Evolutionary conservation across 192 early-diverging fungal species (phyloP), one percentile per base, ranked within the genome.

Genomic region (Coemansia sp.): DNA sequence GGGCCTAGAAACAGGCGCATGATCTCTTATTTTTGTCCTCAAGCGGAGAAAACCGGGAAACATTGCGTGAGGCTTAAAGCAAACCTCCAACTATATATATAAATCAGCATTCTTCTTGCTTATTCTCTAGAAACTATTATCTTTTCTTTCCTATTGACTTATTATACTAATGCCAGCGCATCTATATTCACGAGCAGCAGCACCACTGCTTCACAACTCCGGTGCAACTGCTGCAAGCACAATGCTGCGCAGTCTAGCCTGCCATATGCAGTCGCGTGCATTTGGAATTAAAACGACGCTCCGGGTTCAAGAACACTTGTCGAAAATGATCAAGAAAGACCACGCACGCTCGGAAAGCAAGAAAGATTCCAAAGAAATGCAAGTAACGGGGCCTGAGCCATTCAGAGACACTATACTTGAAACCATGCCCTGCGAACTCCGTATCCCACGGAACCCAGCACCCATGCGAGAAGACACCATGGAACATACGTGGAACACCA

Each of bases 381-480:
- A 61, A 26, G 18, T 53, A 3, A 70, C 30, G 12, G 67, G 59
- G 2, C 73, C 67, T 6, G 54, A 51, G 23, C 73, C 66, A 3
- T 31, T 44, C 14, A 35, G 21, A 5, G 73, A 69, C 57, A 59
- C 53, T 2, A 57, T 68, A 8, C 54, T 76, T 1, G 44, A 50
- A 13, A 58, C 21, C n/a, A 77, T 77, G 73, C 73, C 73, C 18
- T 49, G 55, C 1, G 73, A 77, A 44, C 73, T 77, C 31, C 66
- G 67, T 2, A 48, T 61, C 39, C 74, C 68, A 9, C 38, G 65
- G 10, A 61, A 54, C 47, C 81, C 81, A 0, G 46, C 56, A 33
- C 87, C 87, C 1, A 87, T 89, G 78, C 79, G 85, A 11, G 66
- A 75, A 23, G 83, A 86, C 23, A 86, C 84, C 18, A 81, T 74